These are phyloP conservation scores for Pseudevernia furfuracea DNA, from an alignment of 495 filamentous ascomycete species.

Conservation along the genomic window DNA sequence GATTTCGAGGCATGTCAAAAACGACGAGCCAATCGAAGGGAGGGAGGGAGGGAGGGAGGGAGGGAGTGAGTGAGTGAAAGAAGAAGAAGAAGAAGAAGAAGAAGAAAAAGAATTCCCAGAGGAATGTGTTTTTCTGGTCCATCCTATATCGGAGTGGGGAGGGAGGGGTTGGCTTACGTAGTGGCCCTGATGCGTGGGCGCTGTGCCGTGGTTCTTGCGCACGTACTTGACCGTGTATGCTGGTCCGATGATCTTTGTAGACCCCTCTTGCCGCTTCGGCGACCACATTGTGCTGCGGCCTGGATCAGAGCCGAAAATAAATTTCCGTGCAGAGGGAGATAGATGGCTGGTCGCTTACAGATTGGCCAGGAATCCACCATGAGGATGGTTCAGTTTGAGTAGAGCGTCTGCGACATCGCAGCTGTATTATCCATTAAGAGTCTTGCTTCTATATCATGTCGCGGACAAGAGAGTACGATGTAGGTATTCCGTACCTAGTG, in stretches of 20 bases:
- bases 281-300: conserved; percentile 44
- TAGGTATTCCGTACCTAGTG: conserved; percentile 34
- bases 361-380: conserved; percentile 51
- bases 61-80: too few relatives aligned
- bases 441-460: too few relatives aligned
- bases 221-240: conserved; percentile 52
- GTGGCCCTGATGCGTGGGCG: conserved; percentile 39
- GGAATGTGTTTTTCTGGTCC: too few relatives aligned
- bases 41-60: neutral
- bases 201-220: conserved; percentile 34
- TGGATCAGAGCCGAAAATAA: neutral
- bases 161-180: conserved; percentile 36
- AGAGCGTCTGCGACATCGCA: conserved; percentile 36
- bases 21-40: too few relatives aligned
- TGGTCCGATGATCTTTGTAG: conserved; percentile 49
- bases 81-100: too few relatives aligned
- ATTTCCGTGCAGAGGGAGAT: neutral
- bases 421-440: conserved; percentile 2
- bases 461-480: too few relatives aligned
- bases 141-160: too few relatives aligned
- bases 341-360: conserved; percentile 22
- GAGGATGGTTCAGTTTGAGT: conserved; percentile 41
- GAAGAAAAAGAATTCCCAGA: too few relatives aligned
- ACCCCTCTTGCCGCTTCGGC: conserved; percentile 42
- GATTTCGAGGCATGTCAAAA: too few relatives aligned